These are phyloP conservation scores for Persicaria tinctoria DNA, from an alignment of 148 eudicot species.

Conservation along the genomic window DNA sequence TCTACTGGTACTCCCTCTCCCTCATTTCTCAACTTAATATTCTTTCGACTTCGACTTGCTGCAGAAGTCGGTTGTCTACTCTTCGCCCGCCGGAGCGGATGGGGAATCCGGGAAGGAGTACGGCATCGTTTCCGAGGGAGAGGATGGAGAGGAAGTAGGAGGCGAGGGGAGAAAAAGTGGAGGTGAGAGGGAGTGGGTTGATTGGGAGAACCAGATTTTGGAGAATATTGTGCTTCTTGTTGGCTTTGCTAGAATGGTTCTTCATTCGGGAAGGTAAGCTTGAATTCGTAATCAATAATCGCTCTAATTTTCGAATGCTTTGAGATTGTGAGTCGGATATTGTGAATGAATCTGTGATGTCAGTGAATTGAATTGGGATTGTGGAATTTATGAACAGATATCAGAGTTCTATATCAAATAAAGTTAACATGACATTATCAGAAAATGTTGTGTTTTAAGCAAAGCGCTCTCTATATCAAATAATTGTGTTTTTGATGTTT, in stretches of 20 bases:
- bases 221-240: slow-evolving; percentile 86
- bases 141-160: not conserved
- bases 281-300: not conserved
- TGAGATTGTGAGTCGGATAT: slow-evolving; percentile 12
- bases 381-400: slow-evolving; percentile 35
- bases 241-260: slow-evolving; percentile 87
- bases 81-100: slow-evolving; percentile 21
- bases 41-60: slow-evolving; percentile 36
- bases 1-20: no score
- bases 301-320: not conserved
- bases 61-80: slow-evolving; percentile 37
- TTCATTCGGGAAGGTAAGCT: slow-evolving; percentile 80
- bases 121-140: slow-evolving; percentile 18
- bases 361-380: not conserved
- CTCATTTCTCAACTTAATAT: not conserved
- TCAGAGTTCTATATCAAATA: slow-evolving; percentile 16
- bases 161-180: not conserved
- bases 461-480: no score
- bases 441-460: no score
- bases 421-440: no score
- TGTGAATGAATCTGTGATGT: not conserved
- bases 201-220: slow-evolving; percentile 87
- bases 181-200: slow-evolving; percentile 41
- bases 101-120: slow-evolving; percentile 13
- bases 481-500: no score